These are phyloP conservation scores for Amanita pallidorosea DNA, from an alignment of 768 basidiomycete species.

Conservation along the genomic window DNA sequence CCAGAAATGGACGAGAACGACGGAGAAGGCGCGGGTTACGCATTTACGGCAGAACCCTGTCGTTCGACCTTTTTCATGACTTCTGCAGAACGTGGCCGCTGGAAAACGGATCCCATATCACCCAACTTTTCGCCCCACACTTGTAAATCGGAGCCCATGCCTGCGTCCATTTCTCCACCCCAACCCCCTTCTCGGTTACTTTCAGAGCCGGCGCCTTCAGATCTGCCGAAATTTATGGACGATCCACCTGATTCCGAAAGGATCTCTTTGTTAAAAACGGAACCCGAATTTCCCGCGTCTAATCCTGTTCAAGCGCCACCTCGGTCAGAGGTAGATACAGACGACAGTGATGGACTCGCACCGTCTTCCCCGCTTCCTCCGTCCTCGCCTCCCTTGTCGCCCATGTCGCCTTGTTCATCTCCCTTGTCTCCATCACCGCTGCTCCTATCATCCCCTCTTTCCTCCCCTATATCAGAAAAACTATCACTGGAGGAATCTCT, in stretches of 20 bases:
- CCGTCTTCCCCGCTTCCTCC: not conserved
- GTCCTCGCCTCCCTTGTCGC: constrained; percentile 7
- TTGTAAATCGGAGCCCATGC: not conserved
- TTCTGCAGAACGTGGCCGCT: constrained; percentile 50
- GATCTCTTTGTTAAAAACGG: not conserved
- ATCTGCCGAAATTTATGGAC: too few species aligned
- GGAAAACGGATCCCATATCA: constrained; percentile 40
- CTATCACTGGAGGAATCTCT: not conserved
- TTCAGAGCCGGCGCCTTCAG: too few species aligned
- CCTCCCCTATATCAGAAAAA: constrained; percentile 10
- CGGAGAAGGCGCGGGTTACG: constrained; percentile 19
- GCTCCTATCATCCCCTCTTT: constrained; percentile 8
- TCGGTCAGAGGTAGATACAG: constrained; percentile 21
- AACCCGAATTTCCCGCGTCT: not conserved
- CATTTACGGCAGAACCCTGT: constrained; percentile 17
- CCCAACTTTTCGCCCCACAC: constrained; percentile 12
- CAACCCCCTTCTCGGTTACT: not conserved
- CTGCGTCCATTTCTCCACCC: not conserved
- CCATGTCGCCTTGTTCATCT: constrained; percentile 33
- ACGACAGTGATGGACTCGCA: constrained; percentile 17
- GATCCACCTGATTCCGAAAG: not conserved
- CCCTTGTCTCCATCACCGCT: constrained; percentile 31
- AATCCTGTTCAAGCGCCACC: constrained; percentile 12
- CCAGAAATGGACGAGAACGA: not conserved
- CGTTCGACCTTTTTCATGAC: constrained; percentile 43